Conservation (phyloP, 2,329 filamentous ascomycete species). For the Parasarocladium wereldwijsianum region DNA sequence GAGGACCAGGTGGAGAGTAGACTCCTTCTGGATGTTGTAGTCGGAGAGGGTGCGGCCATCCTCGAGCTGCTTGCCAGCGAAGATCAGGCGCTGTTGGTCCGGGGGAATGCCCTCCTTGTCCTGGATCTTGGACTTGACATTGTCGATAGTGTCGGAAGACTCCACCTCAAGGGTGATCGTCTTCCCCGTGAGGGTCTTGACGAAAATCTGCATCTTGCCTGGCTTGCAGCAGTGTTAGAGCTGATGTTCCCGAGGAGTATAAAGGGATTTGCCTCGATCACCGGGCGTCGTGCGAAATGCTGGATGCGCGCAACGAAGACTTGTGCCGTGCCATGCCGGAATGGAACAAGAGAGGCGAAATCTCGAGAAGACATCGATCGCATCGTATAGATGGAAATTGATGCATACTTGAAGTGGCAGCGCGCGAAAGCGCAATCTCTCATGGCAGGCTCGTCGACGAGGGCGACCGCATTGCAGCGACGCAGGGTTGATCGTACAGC, state of each 20-base stretch:
- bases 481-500: constrained; percentile 7
- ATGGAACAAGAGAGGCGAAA: background rate
- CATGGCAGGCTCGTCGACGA: background rate
- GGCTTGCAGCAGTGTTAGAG: constrained; percentile 25
- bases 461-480: background rate
- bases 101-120: constrained; percentile 99
- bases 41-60: constrained; percentile 97
- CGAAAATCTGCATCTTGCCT: constrained; percentile 67
- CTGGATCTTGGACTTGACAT: constrained; percentile 98
- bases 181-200: constrained; percentile 92
- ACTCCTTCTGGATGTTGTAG: constrained; percentile 99
- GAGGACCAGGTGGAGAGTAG: constrained; percentile 93
- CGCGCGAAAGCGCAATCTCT: background rate
- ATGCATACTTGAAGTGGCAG: background rate
- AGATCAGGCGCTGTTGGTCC: constrained; percentile 99
- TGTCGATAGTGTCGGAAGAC: constrained; percentile 99
- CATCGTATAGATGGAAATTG: background rate
- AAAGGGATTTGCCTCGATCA: no score
- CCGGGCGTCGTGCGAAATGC: no score
- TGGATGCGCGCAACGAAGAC: no score
- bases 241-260: no score
- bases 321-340: no score
- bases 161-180: constrained; percentile 99
- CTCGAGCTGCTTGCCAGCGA: constrained; percentile 99
- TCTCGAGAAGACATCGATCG: constrained; percentile 1